Percentiles rank a stretch among this genome's conserved stretches.
Conservation (phyloP, 805 yeast genomes). For the Lachancea quebecensis region DNA sequence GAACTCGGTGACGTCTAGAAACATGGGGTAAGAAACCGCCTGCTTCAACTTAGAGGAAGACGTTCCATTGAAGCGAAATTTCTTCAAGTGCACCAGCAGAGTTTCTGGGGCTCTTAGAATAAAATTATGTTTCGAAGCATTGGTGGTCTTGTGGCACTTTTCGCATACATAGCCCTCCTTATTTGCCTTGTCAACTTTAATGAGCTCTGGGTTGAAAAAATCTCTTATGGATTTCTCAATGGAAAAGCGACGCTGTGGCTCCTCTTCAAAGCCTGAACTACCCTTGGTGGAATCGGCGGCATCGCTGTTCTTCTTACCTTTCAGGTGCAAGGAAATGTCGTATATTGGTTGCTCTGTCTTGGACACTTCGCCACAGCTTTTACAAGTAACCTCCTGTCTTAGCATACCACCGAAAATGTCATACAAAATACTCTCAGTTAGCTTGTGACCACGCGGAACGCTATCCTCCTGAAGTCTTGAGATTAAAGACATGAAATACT, state of each 20-base stretch:
- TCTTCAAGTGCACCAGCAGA: slow-evolving; percentile 75
- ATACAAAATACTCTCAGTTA: slow-evolving; percentile 74
- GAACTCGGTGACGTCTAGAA: slow-evolving; percentile 66
- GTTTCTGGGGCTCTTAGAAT: slow-evolving; percentile 85
- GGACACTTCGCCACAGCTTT: slow-evolving; percentile 72
- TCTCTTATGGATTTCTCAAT: slow-evolving; percentile 71
- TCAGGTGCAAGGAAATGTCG: slow-evolving; percentile 79
- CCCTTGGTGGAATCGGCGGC: background rate
- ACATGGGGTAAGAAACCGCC: slow-evolving; percentile 72
- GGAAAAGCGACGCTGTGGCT: slow-evolving; percentile 41
- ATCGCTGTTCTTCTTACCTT: slow-evolving; percentile 37
- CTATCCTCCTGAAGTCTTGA: slow-evolving; percentile 86
- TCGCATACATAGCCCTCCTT: slow-evolving; percentile 84
- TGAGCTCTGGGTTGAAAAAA: slow-evolving; percentile 75
- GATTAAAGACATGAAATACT: slow-evolving; percentile 88
- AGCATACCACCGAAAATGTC: slow-evolving; percentile 92
- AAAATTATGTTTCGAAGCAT: slow-evolving; percentile 68
- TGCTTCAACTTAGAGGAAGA: slow-evolving; percentile 82
- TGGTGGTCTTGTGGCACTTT: slow-evolving; percentile 67
- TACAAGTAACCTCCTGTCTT: slow-evolving; percentile 79
- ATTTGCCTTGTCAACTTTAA: slow-evolving; percentile 57
- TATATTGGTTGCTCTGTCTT: slow-evolving; percentile 89
- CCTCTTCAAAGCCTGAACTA: slow-evolving; percentile 10
- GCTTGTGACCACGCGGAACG: slow-evolving; percentile 82
- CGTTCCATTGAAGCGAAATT: slow-evolving; percentile 82